Base-by-base conservation (phyloP, 2,329 filamentous ascomycete genomes). In the Cladosporium phlei region DNA sequence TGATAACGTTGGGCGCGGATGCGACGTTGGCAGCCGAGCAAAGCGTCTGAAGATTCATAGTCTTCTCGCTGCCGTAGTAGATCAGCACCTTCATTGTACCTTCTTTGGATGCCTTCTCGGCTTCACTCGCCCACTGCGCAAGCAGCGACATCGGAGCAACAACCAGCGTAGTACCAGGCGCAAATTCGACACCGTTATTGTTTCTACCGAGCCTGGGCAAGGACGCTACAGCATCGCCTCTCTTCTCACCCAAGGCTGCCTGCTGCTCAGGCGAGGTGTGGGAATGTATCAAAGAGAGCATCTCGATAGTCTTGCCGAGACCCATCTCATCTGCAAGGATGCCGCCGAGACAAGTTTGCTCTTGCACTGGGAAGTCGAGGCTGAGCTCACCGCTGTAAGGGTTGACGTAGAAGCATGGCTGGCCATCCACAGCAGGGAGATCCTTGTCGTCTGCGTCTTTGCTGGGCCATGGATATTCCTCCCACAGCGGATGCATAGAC, bases 281-380 rank as follows among this genome's bases (percentile, higher is more conserved):
- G 0, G 87, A 80, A 63, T 98, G 93, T 4, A 98, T 79, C 39
- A 98, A 72, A 67, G 88, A 93, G 52, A 98, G 79, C 89, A 98
- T 97, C 62, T 98, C 91, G 44, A 98, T 97, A 0, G 93, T 98
- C 71, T 98, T 98, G 25, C 93, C 93, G 2, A 98, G 74, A 37
- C 93, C 93, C 93, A 98, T 98, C 67, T 97, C 86, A 59, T 98
- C 93, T 7, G 93, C 93, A 32, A 98, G 72, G 48, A 98, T 87
- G 5, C 93, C 93, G 34, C 93, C 93, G 0, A 95, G 73, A 56
- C 93, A 98, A 62, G 94, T 88, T 61, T 97, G 93, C 59, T 97
- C 88, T 62, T 98, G 93, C 2, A 82, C 79, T 1, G 93, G 93
- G 55, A 98, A 98, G 5, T 95, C 82, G 0, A 97, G 72, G 2